Percentiles rank a stretch among this genome's conserved stretches.
Conservation (phyloP, 768 basidiomycete species). For the Psilocybe subaeruginosa region DNA sequence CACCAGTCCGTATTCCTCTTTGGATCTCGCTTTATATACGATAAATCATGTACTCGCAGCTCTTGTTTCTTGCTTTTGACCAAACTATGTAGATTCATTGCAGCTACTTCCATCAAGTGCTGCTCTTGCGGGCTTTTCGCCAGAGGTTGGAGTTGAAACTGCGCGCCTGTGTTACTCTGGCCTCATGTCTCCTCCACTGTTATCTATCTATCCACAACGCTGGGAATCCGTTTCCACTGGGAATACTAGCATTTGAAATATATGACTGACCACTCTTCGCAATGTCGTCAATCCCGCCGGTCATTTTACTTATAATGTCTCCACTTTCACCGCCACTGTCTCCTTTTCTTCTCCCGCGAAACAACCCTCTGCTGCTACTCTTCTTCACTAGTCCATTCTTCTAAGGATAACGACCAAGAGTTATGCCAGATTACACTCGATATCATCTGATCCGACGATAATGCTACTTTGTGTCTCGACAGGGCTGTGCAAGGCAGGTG, state of each 20-base stretch:
- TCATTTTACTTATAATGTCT: too few relatives aligned
- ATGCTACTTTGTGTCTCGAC: not conserved
- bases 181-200: slow-evolving; percentile 23
- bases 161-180: slow-evolving; percentile 24
- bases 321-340: slow-evolving; percentile 1
- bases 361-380: not conserved
- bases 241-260: too few relatives aligned
- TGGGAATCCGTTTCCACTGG: too few relatives aligned
- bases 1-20: not conserved
- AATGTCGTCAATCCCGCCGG: too few relatives aligned
- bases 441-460: not conserved
- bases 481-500: slow-evolving; percentile 17
- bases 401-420: too few relatives aligned
- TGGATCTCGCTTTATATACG: not conserved
- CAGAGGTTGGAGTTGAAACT: slow-evolving; percentile 32
- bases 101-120: slow-evolving; percentile 20
- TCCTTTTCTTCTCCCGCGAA: slow-evolving; percentile 16
- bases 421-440: too few relatives aligned
- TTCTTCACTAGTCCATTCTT: too few relatives aligned
- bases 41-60: not conserved
- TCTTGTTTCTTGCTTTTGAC: not conserved
- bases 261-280: too few relatives aligned
- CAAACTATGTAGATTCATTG: not conserved
- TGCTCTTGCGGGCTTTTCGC: slow-evolving; percentile 38
- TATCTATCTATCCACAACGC: not conserved